A percentile compares a stretch with the other conserved stretches of the same genome.
phyloP scores from a whole-genome alignment of 139 green algal species.

The Pseudopediastrum boryanum region DNA sequence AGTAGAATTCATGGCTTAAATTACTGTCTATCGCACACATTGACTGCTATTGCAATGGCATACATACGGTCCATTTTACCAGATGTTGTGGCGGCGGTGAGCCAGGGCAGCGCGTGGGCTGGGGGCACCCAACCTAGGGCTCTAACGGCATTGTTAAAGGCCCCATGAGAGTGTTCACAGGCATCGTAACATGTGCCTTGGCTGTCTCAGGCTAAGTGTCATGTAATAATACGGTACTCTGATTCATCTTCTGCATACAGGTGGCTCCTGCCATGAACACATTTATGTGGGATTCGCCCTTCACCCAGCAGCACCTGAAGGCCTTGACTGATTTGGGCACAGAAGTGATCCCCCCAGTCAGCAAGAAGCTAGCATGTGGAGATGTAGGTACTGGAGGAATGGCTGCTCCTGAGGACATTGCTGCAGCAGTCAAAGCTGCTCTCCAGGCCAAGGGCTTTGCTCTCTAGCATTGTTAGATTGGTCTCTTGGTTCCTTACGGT shows the following conservation, averaged over 20 bases:
- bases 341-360: constrained; percentile 66
- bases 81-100: too few relatives aligned
- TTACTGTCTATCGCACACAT: too few relatives aligned
- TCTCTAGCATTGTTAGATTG: too few relatives aligned
- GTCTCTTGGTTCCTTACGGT: too few relatives aligned
- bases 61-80: too few relatives aligned
- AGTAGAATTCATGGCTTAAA: too few relatives aligned
- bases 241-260: constrained; percentile 45
- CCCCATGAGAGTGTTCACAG: neutral
- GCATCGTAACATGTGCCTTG: neutral
- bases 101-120: too few relatives aligned
- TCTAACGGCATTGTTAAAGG: neutral
- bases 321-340: constrained; percentile 65
- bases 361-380: constrained; percentile 92
- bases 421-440: constrained; percentile 11
- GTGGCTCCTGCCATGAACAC: constrained; percentile 98
- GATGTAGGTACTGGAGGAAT: constrained; percentile 91
- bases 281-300: constrained; percentile 90
- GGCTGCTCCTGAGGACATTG: constrained; percentile 64
- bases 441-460: constrained; percentile 14
- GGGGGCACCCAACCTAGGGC: too few relatives aligned
- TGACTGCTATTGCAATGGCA: too few relatives aligned
- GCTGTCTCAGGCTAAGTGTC: neutral
- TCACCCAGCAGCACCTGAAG: constrained; percentile 82
- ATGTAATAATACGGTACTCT: neutral